Evolutionary conservation across 2,329 filamentous ascomycete genomes (phyloP), one percentile per base, ranked within the genome.

Genomic region (Colletotrichum falcatum): DNA sequence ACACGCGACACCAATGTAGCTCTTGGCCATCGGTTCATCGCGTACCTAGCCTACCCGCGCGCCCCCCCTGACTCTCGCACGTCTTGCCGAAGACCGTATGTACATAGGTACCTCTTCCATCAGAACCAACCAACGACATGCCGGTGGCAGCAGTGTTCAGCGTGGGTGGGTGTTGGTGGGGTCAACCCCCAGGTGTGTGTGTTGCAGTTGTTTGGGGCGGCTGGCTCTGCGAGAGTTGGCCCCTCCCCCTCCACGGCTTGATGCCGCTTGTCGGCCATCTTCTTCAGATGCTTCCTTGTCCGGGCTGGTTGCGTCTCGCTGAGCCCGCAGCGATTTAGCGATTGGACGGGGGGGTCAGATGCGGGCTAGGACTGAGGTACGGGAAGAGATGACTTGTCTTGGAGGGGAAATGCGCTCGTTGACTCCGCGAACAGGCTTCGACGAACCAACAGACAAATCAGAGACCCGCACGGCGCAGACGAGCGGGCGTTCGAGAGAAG

Each of bases 401-500:
- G 42, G 59, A 55, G 68, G 53, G 68, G 59, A 62, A 68, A 62
- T 48, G 59, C 46, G 46, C 61, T 63, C 53, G 51, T 63, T 33
- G 68, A 42, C 51, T 60, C 51, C 58, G 68, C 30, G 53, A 67
- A 67, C 67, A 67, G 49, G 67, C 67, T 59, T 67, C 58, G 46
- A 35, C 44, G 59, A 51, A 33, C 61, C 59, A 70, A 71, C 56
- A 70, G 70, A 53, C 72, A 73, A 70, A 73, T 73, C 61, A 67
- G 60, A 73, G 66, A 49, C 44, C 55, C 54, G 65, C 55, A 65
- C 62, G 23, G 59, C 66, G 72, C 72, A 72, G 72, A 44, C 60
- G 72, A 70, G 72, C 72, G 72, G 70, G 70, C 72, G 72, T 72
- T 72, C 51, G 60, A 61, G 44, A 59, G 55, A 54, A 61, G 65